These are phyloP conservation scores for Trichocladium uniseriatum DNA, from an alignment of 495 filamentous ascomycete species.

Conservation along the genomic window DNA sequence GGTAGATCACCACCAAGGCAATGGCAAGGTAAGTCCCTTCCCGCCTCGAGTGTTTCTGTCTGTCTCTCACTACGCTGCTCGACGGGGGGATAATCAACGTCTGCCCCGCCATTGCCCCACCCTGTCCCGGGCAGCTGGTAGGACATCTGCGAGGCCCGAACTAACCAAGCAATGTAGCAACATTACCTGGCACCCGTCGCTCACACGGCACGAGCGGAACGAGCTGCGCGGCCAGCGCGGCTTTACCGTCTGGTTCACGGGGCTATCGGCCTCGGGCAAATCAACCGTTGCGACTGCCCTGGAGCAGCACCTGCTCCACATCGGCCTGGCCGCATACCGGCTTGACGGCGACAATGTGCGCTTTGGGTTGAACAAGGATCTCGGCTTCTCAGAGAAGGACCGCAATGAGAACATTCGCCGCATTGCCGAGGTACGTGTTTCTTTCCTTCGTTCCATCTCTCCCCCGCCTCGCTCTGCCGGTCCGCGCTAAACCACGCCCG, in stretches of 20 bases:
- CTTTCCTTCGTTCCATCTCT: too few relatives aligned
- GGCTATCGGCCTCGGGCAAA: conserved; percentile 90
- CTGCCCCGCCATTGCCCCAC: not conserved
- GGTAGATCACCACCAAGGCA: not conserved
- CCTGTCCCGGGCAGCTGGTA: too few relatives aligned
- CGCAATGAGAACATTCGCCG: conserved; percentile 95
- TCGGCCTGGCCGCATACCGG: conserved; percentile 74
- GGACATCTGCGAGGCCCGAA: too few relatives aligned
- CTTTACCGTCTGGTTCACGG: conserved; percentile 96
- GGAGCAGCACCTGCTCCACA: conserved; percentile 87
- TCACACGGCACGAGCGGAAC: conserved; percentile 79
- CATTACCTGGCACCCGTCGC: conserved; percentile 94
- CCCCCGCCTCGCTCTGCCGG: not conserved
- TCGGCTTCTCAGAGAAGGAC: conserved; percentile 87
- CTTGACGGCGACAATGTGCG: conserved; percentile 98
- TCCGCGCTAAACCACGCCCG: not conserved
- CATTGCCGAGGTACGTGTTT: conserved; percentile 63
- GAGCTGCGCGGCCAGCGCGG: conserved; percentile 71
- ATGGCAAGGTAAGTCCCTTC: conserved; percentile 13
- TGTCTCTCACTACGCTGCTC: not conserved
- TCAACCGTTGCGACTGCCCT: conserved; percentile 92
- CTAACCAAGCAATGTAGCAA: conserved; percentile 49
- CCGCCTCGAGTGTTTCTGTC: not conserved
- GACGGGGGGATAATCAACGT: too few relatives aligned
- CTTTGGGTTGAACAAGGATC: conserved; percentile 94